Percentiles rank a stretch among this genome's conserved stretches.
Conservation (phyloP, 2,329 filamentous ascomycete species). For the Paracamarosporium sp. region DNA sequence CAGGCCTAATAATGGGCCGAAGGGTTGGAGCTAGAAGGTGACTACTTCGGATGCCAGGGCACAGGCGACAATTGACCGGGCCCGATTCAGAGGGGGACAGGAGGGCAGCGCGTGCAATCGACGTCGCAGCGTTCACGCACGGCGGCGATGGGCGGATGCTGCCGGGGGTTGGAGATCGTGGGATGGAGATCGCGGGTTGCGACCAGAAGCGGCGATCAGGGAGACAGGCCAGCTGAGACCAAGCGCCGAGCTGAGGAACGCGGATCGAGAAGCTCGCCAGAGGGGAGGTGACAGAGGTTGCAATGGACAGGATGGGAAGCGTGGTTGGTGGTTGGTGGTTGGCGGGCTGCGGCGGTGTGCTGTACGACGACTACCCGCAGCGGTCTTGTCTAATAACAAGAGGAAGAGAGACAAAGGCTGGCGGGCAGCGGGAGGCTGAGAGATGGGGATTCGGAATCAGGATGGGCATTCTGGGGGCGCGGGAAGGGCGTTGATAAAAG, state of each 20-base stretch:
- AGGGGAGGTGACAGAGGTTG: too few species aligned
- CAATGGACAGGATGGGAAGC: neutral
- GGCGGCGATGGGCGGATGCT: neutral
- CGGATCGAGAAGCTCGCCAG: neutral
- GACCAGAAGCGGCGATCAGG: neutral
- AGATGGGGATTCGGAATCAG: neutral
- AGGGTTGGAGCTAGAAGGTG: slow-evolving; percentile 25
- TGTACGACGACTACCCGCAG: neutral
- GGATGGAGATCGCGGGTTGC: neutral
- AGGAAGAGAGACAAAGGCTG: neutral
- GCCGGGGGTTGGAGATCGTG: neutral
- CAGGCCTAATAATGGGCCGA: slow-evolving; percentile 33
- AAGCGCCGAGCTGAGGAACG: neutral
- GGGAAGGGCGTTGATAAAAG: slow-evolving; percentile 8
- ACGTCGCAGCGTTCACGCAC: neutral
- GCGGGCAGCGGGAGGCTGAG: neutral
- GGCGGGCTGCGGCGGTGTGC: neutral
- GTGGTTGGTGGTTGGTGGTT: neutral
- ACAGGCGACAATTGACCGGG: slow-evolving; percentile 1
- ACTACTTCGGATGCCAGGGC: slow-evolving; percentile 24
- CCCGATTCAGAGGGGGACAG: neutral
- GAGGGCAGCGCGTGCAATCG: neutral
- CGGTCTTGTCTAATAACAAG: slow-evolving; percentile 7
- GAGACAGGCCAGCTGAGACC: too few species aligned
- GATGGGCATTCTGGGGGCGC: neutral